Base-by-base conservation (phyloP, 208 protist species). In the Crithidia mellificae region DNA sequence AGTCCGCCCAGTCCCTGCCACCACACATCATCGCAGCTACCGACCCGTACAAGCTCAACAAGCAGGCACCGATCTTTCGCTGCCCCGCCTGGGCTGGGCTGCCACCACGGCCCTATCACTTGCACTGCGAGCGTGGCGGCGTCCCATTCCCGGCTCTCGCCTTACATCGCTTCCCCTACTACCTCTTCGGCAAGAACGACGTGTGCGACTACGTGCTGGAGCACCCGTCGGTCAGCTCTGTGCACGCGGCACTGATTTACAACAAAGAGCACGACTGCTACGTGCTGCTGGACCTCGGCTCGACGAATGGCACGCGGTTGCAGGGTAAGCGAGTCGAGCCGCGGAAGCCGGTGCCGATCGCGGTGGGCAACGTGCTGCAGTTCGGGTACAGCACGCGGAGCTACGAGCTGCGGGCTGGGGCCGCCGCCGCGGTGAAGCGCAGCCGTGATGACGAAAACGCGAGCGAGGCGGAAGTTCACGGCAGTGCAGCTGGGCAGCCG, bases 201-300 rank as follows among this genome's bases (percentile, higher is more conserved):
- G 80, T 90, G 25, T 93, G 87, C 63, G 93, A 97, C 75, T 94
- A 93, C 77, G 74, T 84, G n/a, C 72, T 96, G 39, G 82, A 94
- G 56, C 93, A 97, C 78, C 83, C 83, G 1, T 95, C 90, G 2
- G 75, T 94, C 64, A 93, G 85, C 66, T 75, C 74, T 29, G 77
- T 96, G n/a, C 93, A 97, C 64, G 83, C 82, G 12, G 93, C 85
- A 14, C 47, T 97, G 17, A 86, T 96, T 36, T 95, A 92, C 75
- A 88, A 97, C 77, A 70, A 78, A 57, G 72, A 80, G 36, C 79
- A 92, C 52, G 49, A 75, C 20, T 90, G 85, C 69, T 94, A 94
- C 75, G 88, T 94, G 52, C 55, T 96, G 32, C 80, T 97, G 17
- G 92, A 97, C 73, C 77, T 97, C 7, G 67, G 75, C 61, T 95